phyloP scores from a whole-genome alignment of 192 early-diverging fungal species.

The Backusella macrospora region DNA sequence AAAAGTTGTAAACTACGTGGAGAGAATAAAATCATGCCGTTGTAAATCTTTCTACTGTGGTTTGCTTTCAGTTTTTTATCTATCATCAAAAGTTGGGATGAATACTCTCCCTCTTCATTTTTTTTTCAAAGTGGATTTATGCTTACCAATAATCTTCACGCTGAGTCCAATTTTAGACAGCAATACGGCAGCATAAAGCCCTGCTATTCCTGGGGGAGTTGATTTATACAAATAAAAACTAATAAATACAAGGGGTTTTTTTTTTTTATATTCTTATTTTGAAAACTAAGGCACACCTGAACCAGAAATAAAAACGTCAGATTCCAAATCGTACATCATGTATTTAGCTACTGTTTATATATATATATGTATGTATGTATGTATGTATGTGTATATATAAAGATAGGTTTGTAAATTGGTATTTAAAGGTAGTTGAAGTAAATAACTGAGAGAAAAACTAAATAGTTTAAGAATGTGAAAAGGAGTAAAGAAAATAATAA shows the following conservation, averaged over 20 bases:
- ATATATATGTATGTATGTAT: no score
- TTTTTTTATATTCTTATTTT: not conserved
- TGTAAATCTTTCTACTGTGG: constrained; percentile 17
- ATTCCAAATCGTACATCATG: constrained; percentile 9
- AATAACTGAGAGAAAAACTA: not conserved
- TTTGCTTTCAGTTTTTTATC: not conserved
- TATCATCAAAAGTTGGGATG: not conserved
- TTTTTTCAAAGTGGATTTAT: not conserved
- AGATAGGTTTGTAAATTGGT: not conserved
- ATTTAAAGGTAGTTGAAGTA: not conserved
- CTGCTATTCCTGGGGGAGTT: constrained; percentile 12
- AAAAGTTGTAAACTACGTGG: constrained; percentile 29
- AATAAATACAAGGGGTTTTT: not conserved
- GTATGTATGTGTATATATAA: no score
- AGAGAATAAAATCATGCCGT: constrained; percentile 19
- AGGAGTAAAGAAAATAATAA: not conserved
- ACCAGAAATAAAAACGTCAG: constrained; percentile 25
- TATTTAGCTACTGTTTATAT: not conserved
- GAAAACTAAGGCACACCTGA: constrained; percentile 13
- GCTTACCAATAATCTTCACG: constrained; percentile 31
- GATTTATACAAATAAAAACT: not conserved
- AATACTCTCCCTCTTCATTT: not conserved
- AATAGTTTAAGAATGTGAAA: constrained; percentile 9
- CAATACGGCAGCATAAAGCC: constrained; percentile 24
- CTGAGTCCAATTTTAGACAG: constrained; percentile 16